Base-by-base conservation (phyloP, 495 filamentous ascomycete species). In the Corynascus novoguineensis region DNA sequence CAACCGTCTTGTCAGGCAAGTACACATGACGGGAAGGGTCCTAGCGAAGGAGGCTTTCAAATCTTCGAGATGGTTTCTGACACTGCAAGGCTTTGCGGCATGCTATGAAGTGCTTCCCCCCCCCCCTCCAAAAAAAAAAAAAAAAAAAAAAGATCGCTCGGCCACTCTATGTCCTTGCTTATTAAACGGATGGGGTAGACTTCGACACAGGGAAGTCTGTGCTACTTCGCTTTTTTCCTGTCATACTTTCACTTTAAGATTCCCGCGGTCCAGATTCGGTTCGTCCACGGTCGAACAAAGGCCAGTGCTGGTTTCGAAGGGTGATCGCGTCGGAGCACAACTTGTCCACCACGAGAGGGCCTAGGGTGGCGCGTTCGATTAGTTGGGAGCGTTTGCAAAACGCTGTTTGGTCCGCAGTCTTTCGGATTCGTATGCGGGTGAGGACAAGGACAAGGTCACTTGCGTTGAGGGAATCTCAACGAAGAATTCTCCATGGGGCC, bases 291-390 rank as follows among this genome's bases (percentile, higher is more conserved):
- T 17, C 21, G 37, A n/a, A n/a, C n/a, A 41, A 5, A 17, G 7
- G 37, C 37, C 21, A 41, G 37, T 2, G 4, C 22, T 10, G 25
- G 48, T 29, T 42, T 22, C 29, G 49, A 28, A 31, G 59, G 53
- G 37, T 59, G 52, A 21, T 29, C 49, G 61, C 63, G 49, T 60
- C 35, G 55, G 55, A 44, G 47, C 48, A 63, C 58, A 14, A 45
- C 45, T 21, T 38, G 44, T 24, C 37, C 34, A 58, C 41, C 22
- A 38, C 50, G 52, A 50, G 44, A 54, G 32, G 48, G 53, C 58
- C n/a, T n/a, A n/a, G n/a, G n/a, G n/a, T n/a, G n/a, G n/a, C n/a
- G n/a, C n/a, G n/a, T n/a, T n/a, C n/a, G n/a, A n/a, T n/a, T n/a
- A n/a, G n/a, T n/a, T n/a, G n/a, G n/a, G n/a, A n/a, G n/a, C n/a